Evolutionary conservation across 306 rosid genomes (phyloP), one percentile per base, ranked within the genome.

Genomic region (Dryas octopetala): DNA sequence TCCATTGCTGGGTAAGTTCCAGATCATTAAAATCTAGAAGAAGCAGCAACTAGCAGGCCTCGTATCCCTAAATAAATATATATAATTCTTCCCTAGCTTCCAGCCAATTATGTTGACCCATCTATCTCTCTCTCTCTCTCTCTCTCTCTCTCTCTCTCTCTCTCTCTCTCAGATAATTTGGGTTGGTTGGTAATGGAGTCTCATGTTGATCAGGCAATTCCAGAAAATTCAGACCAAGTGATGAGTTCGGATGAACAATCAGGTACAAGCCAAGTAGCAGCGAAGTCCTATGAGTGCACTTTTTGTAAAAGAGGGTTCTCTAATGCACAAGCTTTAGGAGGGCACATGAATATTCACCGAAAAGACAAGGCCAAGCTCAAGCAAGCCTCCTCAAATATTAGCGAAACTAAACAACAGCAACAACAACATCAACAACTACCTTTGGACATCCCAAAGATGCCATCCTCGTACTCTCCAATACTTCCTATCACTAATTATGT

Each of bases 311-410:
- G 96, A 49, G 98, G 98, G 0, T 93, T 93, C 82, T 85, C 98
- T 48, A 93, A 89, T 85, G 98, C 98, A 66, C 98, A 93, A 80
- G 98, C 97, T 61, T 79, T 93, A 3, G 98, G 98, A 64, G 98
- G 97, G 0, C 98, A 93, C 84, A 91, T 93, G 98, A 93, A 91
- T 73, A 86, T 93, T 44, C 98, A 93, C 28, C 83, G 98, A 19
- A 91, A 86, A 80, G 91, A 93, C 75, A 93, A 93, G 62, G 96
- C 91, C 57, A 89, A 83, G 78, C 86, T 89, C 82, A 91, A 85
- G 83, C 89, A 83, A 82, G 68, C 54, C 46, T 69, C 62, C 13
- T 65, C 61, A 4, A 66, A 43, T 51, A 43, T 46, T 4, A n/a
- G 6, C 43, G 75, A 71, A 55, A 57, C 66, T 9, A 57, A 57